Conservation (phyloP, 1,284 basidiomycete species). For the Fomitiporia mediterranea region DNA sequence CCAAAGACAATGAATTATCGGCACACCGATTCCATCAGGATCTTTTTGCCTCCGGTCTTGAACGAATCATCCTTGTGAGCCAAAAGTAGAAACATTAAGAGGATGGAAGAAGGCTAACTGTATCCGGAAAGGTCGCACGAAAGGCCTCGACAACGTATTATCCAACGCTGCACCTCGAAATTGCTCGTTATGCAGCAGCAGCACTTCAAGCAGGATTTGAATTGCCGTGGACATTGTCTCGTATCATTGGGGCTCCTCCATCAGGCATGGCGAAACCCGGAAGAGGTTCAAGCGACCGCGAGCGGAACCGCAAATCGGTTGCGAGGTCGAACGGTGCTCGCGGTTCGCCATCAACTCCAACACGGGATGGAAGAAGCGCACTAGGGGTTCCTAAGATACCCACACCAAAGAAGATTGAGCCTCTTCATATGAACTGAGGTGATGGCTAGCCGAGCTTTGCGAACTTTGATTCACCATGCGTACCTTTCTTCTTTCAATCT, state of each 20-base stretch:
- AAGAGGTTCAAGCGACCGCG: constrained; percentile 14
- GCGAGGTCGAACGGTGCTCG: neutral
- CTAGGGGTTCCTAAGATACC: constrained; percentile 26
- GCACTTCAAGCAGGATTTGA: constrained; percentile 62
- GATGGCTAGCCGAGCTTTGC: neutral
- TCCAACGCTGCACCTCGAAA: constrained; percentile 86
- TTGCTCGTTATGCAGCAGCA: constrained; percentile 76
- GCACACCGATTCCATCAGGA: constrained; percentile 79
- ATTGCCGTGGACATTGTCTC: constrained; percentile 69
- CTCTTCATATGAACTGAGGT: constrained; percentile 26
- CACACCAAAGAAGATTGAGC: constrained; percentile 31
- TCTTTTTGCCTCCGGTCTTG: constrained; percentile 83
- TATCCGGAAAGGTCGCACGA: constrained; percentile 68
- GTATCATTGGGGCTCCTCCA: constrained; percentile 69
- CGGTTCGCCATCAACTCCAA: constrained; percentile 11
- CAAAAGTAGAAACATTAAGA: constrained; percentile 20
- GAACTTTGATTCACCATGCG: neutral
- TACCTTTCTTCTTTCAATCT: neutral
- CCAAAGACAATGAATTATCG: constrained; percentile 65
- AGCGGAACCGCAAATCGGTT: constrained; percentile 10
- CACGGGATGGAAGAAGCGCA: constrained; percentile 12
- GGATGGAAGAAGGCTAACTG: neutral
- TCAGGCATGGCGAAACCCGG: constrained; percentile 42
- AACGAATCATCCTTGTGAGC: constrained; percentile 69
- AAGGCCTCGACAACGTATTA: constrained; percentile 93